Evolutionary conservation across 257 asterid species (phyloP).

Genomic region (Plantago elongata): DNA sequence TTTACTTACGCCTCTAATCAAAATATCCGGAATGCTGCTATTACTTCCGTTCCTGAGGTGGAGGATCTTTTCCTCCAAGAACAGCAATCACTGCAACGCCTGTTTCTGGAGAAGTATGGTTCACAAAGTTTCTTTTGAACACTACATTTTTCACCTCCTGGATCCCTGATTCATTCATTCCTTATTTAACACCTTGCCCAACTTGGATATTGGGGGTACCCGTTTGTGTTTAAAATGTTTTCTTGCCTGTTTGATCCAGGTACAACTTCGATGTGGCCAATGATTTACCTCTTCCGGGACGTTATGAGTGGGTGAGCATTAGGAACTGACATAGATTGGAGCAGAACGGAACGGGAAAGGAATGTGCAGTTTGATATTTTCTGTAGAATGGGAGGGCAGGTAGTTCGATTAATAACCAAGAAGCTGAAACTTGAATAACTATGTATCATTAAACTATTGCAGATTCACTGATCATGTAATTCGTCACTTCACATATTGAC

Average conservation of each 20-base stretch:
- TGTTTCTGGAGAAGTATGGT: conserved; percentile 53
- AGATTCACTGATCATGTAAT: too few relatives aligned
- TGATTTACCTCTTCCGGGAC: conserved; percentile 62
- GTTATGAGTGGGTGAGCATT: conserved; percentile 56
- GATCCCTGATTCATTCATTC: too few relatives aligned
- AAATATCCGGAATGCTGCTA: conserved; percentile 24
- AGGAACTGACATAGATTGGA: background rate
- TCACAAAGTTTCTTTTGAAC: background rate
- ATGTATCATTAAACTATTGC: too few relatives aligned
- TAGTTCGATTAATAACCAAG: too few relatives aligned
- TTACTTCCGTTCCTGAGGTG: conserved; percentile 43
- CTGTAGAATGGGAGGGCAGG: too few relatives aligned
- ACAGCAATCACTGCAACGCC: conserved; percentile 45
- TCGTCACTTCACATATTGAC: too few relatives aligned
- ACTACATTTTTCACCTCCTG: background rate
- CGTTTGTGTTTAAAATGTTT: background rate
- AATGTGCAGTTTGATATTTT: too few relatives aligned
- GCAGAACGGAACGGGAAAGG: too few relatives aligned
- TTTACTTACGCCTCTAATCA: conserved; percentile 20
- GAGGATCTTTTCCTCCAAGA: conserved; percentile 52
- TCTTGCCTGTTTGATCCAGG: conserved; percentile 15
- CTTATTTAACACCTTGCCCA: too few relatives aligned
- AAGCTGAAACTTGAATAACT: too few relatives aligned
- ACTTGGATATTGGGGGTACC: too few relatives aligned
- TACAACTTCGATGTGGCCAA: conserved; percentile 57